Evolutionary conservation across 139 green algal species (phyloP).

Genomic region (Tetratostichococcus sp.): DNA sequence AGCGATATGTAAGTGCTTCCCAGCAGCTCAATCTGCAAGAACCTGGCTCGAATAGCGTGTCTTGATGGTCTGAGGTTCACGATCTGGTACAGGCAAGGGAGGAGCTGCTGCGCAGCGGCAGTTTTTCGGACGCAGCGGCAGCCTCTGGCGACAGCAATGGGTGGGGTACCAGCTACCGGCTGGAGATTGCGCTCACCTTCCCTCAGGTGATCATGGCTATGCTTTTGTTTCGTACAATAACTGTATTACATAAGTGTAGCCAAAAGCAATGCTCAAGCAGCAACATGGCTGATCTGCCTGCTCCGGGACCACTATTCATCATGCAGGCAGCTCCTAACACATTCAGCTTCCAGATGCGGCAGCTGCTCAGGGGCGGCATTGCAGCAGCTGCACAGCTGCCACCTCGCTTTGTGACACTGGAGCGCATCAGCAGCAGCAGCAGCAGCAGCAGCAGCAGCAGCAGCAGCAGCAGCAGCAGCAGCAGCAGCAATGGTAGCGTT

Average conservation of each 20-base stretch:
- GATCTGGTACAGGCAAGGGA: neutral
- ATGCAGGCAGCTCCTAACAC: neutral
- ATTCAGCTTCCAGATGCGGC: neutral
- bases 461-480: no score
- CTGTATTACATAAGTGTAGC: no score
- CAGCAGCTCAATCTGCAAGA: no score
- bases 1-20: no score
- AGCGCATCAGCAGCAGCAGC: conserved; percentile 6
- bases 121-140: neutral
- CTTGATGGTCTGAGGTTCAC: no score
- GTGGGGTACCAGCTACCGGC: neutral
- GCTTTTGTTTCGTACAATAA: no score
- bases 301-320: no score
- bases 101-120: neutral
- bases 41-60: no score
- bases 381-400: conserved; percentile 6
- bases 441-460: neutral
- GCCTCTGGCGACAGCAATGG: neutral
- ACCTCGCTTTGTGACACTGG: neutral
- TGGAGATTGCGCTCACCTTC: conserved; percentile 14
- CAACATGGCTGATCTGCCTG: neutral
- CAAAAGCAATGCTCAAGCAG: no score
- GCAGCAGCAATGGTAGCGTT: no score
- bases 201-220: conserved; percentile 1
- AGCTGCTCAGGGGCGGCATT: conserved; percentile 14